A percentile compares a stretch with the other conserved stretches of the same genome.
phyloP scores from a whole-genome alignment of 768 basidiomycete genomes.

The Leccinum subgranulosum region DNA sequence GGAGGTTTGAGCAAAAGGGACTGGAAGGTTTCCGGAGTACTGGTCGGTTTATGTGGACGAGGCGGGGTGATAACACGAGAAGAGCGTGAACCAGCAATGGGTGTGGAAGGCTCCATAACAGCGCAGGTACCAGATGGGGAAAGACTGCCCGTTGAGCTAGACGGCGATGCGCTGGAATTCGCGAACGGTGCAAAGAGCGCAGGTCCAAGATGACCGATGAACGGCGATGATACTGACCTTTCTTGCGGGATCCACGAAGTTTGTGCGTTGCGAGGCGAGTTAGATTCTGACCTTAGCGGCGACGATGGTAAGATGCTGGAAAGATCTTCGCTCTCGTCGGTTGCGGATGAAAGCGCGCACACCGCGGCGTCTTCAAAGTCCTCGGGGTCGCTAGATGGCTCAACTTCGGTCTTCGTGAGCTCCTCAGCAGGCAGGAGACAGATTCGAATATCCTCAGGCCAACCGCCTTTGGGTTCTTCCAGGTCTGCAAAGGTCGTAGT shows the following conservation, averaged over 20 bases:
- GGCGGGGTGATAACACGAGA: slow-evolving; percentile 31
- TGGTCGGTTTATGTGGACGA: slow-evolving; percentile 35
- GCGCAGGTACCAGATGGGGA: slow-evolving; percentile 2
- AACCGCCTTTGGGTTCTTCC: slow-evolving; percentile 45
- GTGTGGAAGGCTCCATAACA: slow-evolving; percentile 27
- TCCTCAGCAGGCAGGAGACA: slow-evolving; percentile 26
- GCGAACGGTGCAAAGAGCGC: slow-evolving; percentile 21
- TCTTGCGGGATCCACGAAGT: background rate
- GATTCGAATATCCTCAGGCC: slow-evolving; percentile 47
- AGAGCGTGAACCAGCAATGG: slow-evolving; percentile 15
- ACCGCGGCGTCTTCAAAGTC: slow-evolving; percentile 16
- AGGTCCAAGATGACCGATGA: slow-evolving; percentile 28
- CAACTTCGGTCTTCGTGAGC: slow-evolving; percentile 4
- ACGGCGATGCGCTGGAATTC: background rate
- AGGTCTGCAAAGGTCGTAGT: slow-evolving; percentile 39
- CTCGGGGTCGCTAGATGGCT: slow-evolving; percentile 26
- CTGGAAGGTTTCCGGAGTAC: slow-evolving; percentile 32
- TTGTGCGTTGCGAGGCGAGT: slow-evolving; percentile 3
- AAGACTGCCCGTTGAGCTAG: slow-evolving; percentile 2
- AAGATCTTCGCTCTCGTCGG: slow-evolving; percentile 5
- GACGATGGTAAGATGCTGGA: slow-evolving; percentile 10
- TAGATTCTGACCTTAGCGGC: background rate
- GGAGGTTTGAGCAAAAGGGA: slow-evolving; percentile 29
- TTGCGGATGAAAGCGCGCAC: slow-evolving; percentile 2
- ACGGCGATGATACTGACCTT: slow-evolving; percentile 10